These are phyloP conservation scores for Coemansia nantahalensis DNA, from an alignment of 192 early-diverging fungal species.

Conservation along the genomic window DNA sequence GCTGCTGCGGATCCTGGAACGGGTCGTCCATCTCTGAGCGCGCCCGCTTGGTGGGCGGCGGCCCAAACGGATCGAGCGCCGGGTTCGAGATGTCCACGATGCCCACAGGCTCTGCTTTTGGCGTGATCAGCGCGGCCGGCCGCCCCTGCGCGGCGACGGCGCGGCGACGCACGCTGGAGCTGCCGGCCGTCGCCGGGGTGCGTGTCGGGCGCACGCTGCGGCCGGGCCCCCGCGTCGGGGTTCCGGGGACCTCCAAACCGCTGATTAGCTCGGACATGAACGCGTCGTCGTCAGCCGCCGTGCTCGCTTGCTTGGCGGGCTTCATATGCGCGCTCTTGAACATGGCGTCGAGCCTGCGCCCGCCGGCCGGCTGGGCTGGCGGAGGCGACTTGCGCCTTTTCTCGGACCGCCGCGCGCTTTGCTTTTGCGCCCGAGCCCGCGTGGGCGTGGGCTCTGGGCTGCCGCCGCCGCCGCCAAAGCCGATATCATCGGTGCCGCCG, in stretches of 20 bases:
- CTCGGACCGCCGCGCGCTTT: background rate
- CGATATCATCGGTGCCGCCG: conserved; percentile 30
- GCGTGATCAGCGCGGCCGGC: background rate
- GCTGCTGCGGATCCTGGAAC: conserved; percentile 2
- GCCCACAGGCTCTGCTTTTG: conserved; percentile 13
- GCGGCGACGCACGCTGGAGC: conserved; percentile 31
- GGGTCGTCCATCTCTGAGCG: conserved; percentile 22
- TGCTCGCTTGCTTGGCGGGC: background rate
- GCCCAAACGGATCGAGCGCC: conserved; percentile 23
- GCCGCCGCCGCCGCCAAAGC: background rate
- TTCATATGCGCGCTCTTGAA: conserved; percentile 43
- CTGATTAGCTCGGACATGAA: conserved; percentile 47
- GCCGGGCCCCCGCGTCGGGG: conserved; percentile 23
- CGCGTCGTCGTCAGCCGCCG: conserved; percentile 33
- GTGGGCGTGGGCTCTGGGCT: too few species aligned
- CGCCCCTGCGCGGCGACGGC: conserved; percentile 6
- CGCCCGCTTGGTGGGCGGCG: conserved; percentile 22
- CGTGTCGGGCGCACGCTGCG: conserved; percentile 3
- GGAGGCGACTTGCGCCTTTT: background rate
- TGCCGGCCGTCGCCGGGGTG: background rate
- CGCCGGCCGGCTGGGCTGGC: background rate
- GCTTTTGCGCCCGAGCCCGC: too few species aligned
- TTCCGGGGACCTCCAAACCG: conserved; percentile 34
- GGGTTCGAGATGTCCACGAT: conserved; percentile 26
- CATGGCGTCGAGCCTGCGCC: conserved; percentile 29